A percentile compares a stretch with the other conserved stretches of the same genome.
Conservation (phyloP, 371 early-diverging fungal species). For the Mucor indicus region DNA sequence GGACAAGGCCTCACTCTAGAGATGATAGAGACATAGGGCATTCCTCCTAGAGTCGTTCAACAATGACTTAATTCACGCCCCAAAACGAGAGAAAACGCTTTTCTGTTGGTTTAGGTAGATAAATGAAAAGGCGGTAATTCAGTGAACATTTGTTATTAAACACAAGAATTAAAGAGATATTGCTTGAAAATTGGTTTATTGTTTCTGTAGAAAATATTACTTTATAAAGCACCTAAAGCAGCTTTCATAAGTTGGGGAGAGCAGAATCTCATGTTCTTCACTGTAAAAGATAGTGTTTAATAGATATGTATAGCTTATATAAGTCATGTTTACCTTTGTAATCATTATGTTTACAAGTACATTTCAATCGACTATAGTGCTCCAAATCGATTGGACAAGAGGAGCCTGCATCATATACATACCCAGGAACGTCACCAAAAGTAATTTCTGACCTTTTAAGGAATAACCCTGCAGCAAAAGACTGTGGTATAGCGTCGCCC, state of each 20-base stretch:
- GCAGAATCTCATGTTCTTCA: not conserved
- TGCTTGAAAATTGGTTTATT: no score
- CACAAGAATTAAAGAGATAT: no score
- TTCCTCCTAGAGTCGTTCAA: no score
- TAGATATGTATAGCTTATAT: not conserved
- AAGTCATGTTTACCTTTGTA: not conserved
- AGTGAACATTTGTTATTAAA: no score
- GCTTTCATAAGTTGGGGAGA: not conserved
- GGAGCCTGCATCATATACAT: not conserved
- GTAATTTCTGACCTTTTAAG: conserved; percentile 31
- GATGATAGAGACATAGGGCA: no score
- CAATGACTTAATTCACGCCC: no score
- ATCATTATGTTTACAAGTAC: conserved; percentile 1
- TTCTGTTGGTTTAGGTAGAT: no score
- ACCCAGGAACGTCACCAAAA: conserved; percentile 1
- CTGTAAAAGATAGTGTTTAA: not conserved
- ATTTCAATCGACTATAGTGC: not conserved
- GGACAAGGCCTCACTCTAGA: no score
- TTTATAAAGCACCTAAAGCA: no score
- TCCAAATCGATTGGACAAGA: conserved; percentile 3
- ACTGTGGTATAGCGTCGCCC: conserved; percentile 57
- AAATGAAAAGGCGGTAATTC: no score
- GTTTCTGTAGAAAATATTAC: no score
- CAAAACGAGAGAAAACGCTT: no score
- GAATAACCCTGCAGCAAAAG: conserved; percentile 80